These are phyloP conservation scores for Toxoplasma gondii DNA, from an alignment of 169 alveolate species.

Conservation along the genomic window DNA sequence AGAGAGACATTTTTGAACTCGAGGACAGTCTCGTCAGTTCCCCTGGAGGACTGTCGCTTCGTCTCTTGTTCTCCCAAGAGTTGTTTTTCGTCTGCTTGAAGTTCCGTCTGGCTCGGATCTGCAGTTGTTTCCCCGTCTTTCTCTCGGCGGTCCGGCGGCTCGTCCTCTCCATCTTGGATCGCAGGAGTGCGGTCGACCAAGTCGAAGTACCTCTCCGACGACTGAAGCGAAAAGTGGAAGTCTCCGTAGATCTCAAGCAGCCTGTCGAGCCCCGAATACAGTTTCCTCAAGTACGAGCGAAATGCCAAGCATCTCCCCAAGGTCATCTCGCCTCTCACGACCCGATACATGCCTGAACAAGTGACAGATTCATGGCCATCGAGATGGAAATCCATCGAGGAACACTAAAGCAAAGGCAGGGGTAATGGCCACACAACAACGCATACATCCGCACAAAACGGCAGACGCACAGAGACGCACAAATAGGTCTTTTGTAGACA, in stretches of 20 bases:
- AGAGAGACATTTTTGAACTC: neutral
- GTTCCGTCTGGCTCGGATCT: neutral
- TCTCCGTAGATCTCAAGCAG: constrained; percentile 43
- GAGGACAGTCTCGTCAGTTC: neutral
- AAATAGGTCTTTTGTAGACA: too few relatives aligned
- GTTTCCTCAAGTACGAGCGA: constrained; percentile 46
- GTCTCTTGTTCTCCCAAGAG: neutral
- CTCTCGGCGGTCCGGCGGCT: neutral
- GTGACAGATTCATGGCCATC: neutral
- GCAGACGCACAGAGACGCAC: too few relatives aligned
- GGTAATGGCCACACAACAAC: neutral
- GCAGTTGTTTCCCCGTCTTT: neutral
- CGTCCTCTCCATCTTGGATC: neutral
- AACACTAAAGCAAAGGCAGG: too few relatives aligned
- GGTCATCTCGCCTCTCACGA: constrained; percentile 45
- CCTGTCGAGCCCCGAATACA: constrained; percentile 49
- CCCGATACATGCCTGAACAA: constrained; percentile 45
- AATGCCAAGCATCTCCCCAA: constrained; percentile 55
- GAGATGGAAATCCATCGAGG: neutral
- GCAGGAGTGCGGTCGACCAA: constrained; percentile 40
- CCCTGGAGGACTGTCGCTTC: neutral
- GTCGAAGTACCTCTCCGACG: constrained; percentile 57
- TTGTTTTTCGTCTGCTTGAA: neutral
- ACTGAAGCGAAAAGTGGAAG: neutral
- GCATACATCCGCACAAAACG: neutral